phyloP scores from a whole-genome alignment of 192 early-diverging fungal genomes.

The Backusella circina region DNA sequence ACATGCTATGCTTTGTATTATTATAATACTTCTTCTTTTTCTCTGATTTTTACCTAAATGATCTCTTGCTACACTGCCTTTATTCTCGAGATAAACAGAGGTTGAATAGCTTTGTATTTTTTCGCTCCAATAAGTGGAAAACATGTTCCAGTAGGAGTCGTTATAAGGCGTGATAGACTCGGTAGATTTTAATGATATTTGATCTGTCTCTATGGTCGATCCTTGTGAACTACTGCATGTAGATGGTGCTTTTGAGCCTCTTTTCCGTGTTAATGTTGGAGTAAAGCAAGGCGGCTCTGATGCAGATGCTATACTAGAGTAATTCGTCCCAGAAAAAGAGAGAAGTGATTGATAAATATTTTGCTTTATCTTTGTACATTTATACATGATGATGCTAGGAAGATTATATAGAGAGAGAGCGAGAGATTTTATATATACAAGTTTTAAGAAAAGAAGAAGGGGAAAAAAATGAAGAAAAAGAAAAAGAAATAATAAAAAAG shows the following conservation, averaged over 20 bases:
- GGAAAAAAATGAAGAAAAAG: neutral
- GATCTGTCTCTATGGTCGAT: neutral
- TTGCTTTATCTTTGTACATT: neutral
- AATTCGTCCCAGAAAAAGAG: neutral
- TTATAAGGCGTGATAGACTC: neutral
- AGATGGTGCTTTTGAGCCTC: neutral
- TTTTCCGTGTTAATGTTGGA: neutral
- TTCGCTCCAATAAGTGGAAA: neutral
- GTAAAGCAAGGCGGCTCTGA: neutral
- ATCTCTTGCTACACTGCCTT: constrained; percentile 75
- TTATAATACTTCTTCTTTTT: neutral
- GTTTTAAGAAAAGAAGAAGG: neutral
- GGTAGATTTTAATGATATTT: neutral
- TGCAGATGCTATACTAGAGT: neutral
- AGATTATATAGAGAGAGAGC: neutral
- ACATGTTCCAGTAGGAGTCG: neutral
- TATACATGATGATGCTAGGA: neutral
- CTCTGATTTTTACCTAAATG: constrained; percentile 54
- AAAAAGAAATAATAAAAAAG: neutral
- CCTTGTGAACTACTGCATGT: neutral
- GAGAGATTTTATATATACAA: neutral
- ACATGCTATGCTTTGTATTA: neutral
- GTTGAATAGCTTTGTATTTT: neutral
- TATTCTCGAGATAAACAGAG: constrained; percentile 59
- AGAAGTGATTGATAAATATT: neutral